Conservation (phyloP, 129 eudicot species). For the Helianthus tuberosus region DNA sequence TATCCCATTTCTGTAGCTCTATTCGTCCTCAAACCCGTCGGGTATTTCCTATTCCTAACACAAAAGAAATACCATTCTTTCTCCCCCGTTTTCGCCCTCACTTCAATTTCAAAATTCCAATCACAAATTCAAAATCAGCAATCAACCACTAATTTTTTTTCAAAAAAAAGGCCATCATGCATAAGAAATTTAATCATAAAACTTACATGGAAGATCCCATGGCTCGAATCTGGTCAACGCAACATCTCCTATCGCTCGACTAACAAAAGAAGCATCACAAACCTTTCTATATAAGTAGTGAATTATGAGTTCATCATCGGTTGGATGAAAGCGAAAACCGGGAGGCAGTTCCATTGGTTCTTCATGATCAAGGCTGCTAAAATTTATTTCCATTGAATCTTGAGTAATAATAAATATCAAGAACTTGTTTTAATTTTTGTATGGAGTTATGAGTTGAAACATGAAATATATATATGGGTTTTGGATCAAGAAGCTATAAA, state of each 20-base stretch:
- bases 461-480: neutral
- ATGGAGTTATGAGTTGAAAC: neutral
- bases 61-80: constrained; percentile 91
- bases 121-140: constrained; percentile 2
- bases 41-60: constrained; percentile 74
- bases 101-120: constrained; percentile 32
- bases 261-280: constrained; percentile 40
- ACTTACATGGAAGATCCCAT: constrained; percentile 89
- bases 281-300: constrained; percentile 66
- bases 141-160: neutral
- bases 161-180: neutral
- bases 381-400: constrained; percentile 21
- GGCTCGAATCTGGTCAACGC: constrained; percentile 84
- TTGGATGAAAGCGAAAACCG: constrained; percentile 83
- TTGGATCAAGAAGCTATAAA: constrained; percentile 50
- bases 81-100: constrained; percentile 85
- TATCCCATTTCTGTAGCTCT: constrained; percentile 72
- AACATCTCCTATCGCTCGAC: constrained; percentile 75
- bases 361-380: constrained; percentile 20
- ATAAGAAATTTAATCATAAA: neutral
- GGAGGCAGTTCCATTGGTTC: constrained; percentile 69
- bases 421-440: neutral
- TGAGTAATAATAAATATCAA: neutral
- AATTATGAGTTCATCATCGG: constrained; percentile 75
- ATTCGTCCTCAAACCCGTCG: constrained; percentile 72